Conservation (phyloP, 2,329 filamentous ascomycete species). For the Beauveria bassiana region DNA sequence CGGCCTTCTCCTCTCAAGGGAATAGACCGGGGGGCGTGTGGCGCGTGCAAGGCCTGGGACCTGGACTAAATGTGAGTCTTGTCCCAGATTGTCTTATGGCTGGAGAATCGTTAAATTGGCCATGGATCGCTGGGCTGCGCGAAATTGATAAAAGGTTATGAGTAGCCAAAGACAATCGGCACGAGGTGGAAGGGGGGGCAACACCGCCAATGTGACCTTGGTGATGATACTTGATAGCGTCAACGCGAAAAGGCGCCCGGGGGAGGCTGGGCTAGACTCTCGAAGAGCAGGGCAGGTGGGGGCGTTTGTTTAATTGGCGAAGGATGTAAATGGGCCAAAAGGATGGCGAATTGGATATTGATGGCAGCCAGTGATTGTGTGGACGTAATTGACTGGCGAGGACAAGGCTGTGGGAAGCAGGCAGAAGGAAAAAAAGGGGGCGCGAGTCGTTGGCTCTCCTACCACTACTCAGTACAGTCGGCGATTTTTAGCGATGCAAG, state of each 20-base stretch:
- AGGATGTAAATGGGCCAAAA: not conserved
- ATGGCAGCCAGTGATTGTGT: not conserved
- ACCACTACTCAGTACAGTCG: no score
- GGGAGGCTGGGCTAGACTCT: not conserved
- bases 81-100: conserved; percentile 11
- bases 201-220: conserved; percentile 1
- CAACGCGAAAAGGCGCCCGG: conserved; percentile 6
- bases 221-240: not conserved
- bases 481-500: not conserved
- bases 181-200: not conserved
- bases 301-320: not conserved
- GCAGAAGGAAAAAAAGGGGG: not conserved
- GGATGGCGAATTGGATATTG: not conserved
- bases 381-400: not conserved
- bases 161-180: not conserved
- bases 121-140: conserved; percentile 1
- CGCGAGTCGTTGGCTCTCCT: not conserved
- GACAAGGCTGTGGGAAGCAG: not conserved
- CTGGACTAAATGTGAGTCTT: conserved; percentile 2
- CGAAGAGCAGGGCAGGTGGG: not conserved
- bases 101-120: conserved; percentile 11
- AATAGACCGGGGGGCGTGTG: conserved; percentile 1
- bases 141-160: not conserved
- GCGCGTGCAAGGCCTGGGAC: not conserved
- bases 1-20: not conserved